Percentiles rank a stretch among this genome's conserved stretches.
These are phyloP conservation scores for Aaosphaeria arxii DNA, from an alignment of 2,329 filamentous ascomycete species.

Conservation along the genomic window DNA sequence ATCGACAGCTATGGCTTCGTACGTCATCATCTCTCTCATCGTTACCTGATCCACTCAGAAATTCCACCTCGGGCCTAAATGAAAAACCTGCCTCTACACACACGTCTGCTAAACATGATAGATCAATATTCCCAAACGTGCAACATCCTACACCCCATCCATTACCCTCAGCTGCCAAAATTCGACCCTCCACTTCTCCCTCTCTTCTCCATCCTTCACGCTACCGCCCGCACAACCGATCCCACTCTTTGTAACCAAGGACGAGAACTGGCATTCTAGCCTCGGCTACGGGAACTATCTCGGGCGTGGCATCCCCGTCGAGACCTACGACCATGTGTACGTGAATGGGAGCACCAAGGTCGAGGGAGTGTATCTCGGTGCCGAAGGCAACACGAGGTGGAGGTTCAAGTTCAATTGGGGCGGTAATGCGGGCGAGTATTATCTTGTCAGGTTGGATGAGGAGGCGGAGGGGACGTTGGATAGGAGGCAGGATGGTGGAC, in stretches of 20 bases:
- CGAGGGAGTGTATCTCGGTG: slow-evolving; percentile 4
- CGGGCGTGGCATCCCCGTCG: background rate
- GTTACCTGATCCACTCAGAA: background rate
- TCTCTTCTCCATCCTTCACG: background rate
- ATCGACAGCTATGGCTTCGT: slow-evolving; percentile 8
- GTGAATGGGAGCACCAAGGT: slow-evolving; percentile 1
- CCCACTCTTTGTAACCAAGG: slow-evolving; percentile 3
- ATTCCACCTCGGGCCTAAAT: background rate
- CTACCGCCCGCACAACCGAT: background rate
- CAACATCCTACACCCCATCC: background rate
- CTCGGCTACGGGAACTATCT: background rate
- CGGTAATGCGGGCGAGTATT: slow-evolving; percentile 13
- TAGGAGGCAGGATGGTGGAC: slow-evolving; percentile 1
- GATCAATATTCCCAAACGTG: background rate
- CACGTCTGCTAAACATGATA: background rate
- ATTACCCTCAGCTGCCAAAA: slow-evolving; percentile 4
- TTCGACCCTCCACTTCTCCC: slow-evolving; percentile 1
- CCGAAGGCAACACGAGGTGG: slow-evolving; percentile 4
- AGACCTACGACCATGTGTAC: slow-evolving; percentile 3
- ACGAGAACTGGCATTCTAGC: slow-evolving; percentile 8
- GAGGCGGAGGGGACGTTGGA: background rate
- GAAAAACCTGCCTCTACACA: background rate
- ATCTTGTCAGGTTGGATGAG: slow-evolving; percentile 5
- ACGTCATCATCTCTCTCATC: background rate
- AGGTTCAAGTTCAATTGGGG: slow-evolving; percentile 10